Percentiles rank a stretch among this genome's conserved stretches.
These are phyloP conservation scores for Lecanicillium sp. DNA, from an alignment of 2,329 filamentous ascomycete genomes.

Conservation along the genomic window DNA sequence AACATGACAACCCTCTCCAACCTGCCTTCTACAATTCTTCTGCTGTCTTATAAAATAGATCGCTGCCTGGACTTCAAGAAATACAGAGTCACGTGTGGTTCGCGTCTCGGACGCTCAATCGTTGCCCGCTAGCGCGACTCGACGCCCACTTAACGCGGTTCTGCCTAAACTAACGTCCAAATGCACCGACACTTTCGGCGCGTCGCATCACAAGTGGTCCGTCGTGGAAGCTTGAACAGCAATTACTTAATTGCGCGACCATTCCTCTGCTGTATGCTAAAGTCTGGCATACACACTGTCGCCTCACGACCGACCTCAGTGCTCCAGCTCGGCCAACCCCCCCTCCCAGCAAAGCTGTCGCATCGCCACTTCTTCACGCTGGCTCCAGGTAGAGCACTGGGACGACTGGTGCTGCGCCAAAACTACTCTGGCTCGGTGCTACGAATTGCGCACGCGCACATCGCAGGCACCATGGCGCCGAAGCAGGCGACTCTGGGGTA, in stretches of 20 bases:
- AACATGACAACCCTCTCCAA: no score
- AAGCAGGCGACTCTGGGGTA: slow-evolving; percentile 88
- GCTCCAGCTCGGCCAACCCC: not conserved
- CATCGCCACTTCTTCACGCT: slow-evolving; percentile 3
- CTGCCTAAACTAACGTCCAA: slow-evolving; percentile 11
- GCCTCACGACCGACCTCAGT: not conserved
- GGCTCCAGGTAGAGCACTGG: slow-evolving; percentile 7
- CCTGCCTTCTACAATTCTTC: no score
- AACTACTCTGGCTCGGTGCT: not conserved
- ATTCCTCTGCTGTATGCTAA: no score
- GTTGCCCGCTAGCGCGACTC: slow-evolving; percentile 4
- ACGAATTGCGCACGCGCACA: not conserved
- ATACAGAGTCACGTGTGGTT: slow-evolving; percentile 6
- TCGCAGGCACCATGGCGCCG: slow-evolving; percentile 34
- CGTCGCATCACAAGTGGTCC: slow-evolving; percentile 3
- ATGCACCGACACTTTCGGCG: slow-evolving; percentile 6
- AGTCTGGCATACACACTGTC: no score
- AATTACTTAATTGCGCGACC: not conserved
- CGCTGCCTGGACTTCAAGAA: no score
- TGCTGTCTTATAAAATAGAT: no score
- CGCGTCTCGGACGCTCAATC: not conserved
- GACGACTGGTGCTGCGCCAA: slow-evolving; percentile 9
- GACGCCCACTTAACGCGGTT: slow-evolving; percentile 16
- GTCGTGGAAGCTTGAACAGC: not conserved
- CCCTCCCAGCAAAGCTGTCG: not conserved